phyloP scores from a whole-genome alignment of 2,329 filamentous ascomycete genomes.

The Metarhizium sp. region DNA sequence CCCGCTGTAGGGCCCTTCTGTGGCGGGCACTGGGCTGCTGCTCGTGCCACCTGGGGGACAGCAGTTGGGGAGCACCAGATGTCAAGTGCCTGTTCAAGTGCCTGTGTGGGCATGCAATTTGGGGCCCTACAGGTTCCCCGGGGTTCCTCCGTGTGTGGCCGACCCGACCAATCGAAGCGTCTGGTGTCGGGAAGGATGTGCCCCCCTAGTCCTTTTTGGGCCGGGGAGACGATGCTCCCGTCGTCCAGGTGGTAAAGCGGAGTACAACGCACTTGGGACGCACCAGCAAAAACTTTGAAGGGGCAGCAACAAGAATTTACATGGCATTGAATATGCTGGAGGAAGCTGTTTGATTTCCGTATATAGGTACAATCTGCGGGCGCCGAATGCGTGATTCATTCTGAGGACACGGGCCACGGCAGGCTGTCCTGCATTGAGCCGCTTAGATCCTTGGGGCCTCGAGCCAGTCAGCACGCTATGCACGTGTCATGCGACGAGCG shows the following conservation, averaged over 20 bases:
- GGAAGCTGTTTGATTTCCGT: too few species aligned
- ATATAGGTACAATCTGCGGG: too few species aligned
- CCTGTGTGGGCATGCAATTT: neutral
- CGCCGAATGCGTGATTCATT: neutral
- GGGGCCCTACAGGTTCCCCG: neutral
- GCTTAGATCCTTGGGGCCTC: neutral
- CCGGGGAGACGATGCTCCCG: constrained; percentile 2
- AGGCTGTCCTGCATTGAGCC: neutral
- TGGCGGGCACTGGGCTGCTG: neutral
- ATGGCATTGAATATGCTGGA: neutral
- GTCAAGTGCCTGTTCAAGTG: too few species aligned
- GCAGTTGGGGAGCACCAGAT: too few species aligned
- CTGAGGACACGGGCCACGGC: neutral
- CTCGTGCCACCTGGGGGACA: neutral
- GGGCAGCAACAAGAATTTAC: neutral
- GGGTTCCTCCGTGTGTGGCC: neutral
- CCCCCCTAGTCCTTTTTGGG: neutral
- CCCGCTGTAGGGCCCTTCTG: neutral
- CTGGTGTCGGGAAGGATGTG: neutral
- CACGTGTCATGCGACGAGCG: constrained; percentile 3
- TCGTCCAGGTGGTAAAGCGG: neutral
- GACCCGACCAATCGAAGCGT: neutral
- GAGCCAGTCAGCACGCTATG: neutral
- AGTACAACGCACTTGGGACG: too few species aligned
- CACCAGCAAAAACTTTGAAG: too few species aligned